Base-by-base conservation (phyloP, 2,329 filamentous ascomycete genomes). In the Arachnomyces sp. region DNA sequence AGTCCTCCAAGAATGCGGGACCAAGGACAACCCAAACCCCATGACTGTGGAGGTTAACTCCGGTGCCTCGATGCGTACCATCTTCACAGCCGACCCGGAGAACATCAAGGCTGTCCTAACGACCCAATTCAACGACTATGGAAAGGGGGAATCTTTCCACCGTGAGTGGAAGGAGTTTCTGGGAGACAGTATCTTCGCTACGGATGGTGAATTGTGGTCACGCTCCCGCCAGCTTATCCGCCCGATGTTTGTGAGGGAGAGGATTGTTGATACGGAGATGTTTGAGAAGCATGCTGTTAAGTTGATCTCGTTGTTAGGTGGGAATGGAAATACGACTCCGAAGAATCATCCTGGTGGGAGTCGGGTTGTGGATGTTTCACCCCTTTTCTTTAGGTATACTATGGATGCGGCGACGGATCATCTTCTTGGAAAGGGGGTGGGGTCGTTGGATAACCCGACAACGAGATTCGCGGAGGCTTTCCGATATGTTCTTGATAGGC, bases 51-150 rank as follows among this genome's bases (percentile, higher is more conserved):
- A 90, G 61, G 59, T 66, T 8, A 69, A 68, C 1, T 42, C 46
- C 11, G 31, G 18, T 14, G 48, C 31, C 12, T 44, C 35, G 7
- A 58, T 65, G 35, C 76, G 84, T n/a, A 60, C 82, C 15, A 60
- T 93, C 43, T 73, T 92, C 54, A 94, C 89, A 0, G 76, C 76
- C 4, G 87, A 94, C 50, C 83, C 84, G 0, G 86, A 93, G 54
- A 94, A 94, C 57, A 83, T 94, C 67, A 94, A 94, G 61, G 85
- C 89, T 4, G 73, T 95, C 15, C 70, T 95, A n/a, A 84, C 88
- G 0, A 83, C 82, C 1, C 86, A 94, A 56, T 95, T 95, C 56
- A 65, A 66, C 31, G 84, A 94, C 55, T 95, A 81, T 56, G 89
- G 88, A 47, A 94, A 94, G 64, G 88, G 88, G 7, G 51, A 62